A percentile compares a stretch with the other conserved stretches of the same genome.
Conservation (phyloP, 805 yeast genomes). For the Kuraishia capsulata region DNA sequence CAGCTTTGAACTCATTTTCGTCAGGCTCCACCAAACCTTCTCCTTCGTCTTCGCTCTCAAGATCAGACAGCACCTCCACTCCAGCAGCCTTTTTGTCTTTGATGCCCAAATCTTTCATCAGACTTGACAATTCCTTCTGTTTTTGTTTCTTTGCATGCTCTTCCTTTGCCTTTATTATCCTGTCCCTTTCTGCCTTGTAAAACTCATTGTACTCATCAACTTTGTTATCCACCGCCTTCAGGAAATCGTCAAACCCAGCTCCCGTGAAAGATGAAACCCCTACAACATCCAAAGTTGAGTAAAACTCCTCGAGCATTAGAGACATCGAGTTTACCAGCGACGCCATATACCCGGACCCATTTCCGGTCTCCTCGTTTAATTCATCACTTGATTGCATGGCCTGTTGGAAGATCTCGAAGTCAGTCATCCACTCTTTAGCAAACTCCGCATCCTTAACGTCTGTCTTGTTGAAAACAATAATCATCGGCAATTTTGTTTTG, state of each 20-base stretch:
- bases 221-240: conserved; percentile 77
- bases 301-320: conserved; percentile 91
- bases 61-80: conserved; percentile 43
- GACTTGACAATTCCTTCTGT: conserved; percentile 55
- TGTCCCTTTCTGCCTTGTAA: conserved; percentile 81
- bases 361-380: conserved; percentile 47
- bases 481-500: conserved; percentile 95
- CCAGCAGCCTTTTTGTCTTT: conserved; percentile 18
- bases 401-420: conserved; percentile 83
- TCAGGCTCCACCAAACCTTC: conserved; percentile 40
- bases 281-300: conserved; percentile 84
- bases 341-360: conserved; percentile 84
- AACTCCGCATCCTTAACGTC: conserved; percentile 80
- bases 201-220: conserved; percentile 79
- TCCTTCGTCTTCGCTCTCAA: conserved; percentile 31
- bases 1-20: conserved; percentile 24
- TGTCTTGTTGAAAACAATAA: conserved; percentile 90
- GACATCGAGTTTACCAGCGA: conserved; percentile 93
- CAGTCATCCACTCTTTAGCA: conserved; percentile 96
- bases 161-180: conserved; percentile 66
- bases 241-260: conserved; percentile 85
- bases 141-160: conserved; percentile 52
- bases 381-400: conserved; percentile 67
- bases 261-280: conserved; percentile 94
- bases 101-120: conserved; percentile 85